Base-by-base conservation (phyloP, 2,329 filamentous ascomycete genomes). In the Stagonosporopsis rhizophila region DNA sequence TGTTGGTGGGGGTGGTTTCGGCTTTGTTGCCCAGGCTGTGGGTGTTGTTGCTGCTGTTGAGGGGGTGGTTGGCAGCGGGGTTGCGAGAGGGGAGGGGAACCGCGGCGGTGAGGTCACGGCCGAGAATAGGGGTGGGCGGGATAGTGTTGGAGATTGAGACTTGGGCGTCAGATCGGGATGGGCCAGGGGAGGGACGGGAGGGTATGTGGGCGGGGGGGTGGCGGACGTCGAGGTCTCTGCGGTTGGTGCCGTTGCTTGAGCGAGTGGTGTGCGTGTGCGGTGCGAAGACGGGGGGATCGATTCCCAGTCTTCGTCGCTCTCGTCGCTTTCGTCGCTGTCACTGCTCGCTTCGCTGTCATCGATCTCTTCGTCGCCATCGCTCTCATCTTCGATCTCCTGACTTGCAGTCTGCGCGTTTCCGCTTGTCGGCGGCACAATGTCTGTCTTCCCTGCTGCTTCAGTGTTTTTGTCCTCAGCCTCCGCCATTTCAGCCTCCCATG, bases 401-500 rank as follows among this genome's bases (percentile, higher is more conserved):
- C 4, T 6, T 6, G 30, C 14, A 15, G 22, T 42, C 39, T 27
- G 14, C 4, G 17, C 35, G 2, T 11, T 11, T 2, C 11, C 17
- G 5, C 2, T 38, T 12, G 17, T 20, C 4, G 17, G 8, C 7
- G 35, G 8, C 7, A 17, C 8, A 15, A 38, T 3, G 6, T 38
- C 17, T 12, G 35, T 38, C 3, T 19, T 12, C 9, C 17, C 35
- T 3, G 19, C 35, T 17, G 9, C 14, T 2, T 22, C 40, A 14
- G 39, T 23, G 12, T 38, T 22, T 8, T 40, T 27, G 9, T 23
- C 46, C 9, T 45, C 45, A 35, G 39, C 49, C 6, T 48, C 52
- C 14, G 59, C 54, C 9, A 52, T 55, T 39, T 59, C 63, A 2
- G 58, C 64, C 5, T 56, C 52, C 50, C 35, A 40, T 7, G 42